Base-by-base conservation (phyloP, 1,284 basidiomycete genomes). In the Boletus calvinii region DNA sequence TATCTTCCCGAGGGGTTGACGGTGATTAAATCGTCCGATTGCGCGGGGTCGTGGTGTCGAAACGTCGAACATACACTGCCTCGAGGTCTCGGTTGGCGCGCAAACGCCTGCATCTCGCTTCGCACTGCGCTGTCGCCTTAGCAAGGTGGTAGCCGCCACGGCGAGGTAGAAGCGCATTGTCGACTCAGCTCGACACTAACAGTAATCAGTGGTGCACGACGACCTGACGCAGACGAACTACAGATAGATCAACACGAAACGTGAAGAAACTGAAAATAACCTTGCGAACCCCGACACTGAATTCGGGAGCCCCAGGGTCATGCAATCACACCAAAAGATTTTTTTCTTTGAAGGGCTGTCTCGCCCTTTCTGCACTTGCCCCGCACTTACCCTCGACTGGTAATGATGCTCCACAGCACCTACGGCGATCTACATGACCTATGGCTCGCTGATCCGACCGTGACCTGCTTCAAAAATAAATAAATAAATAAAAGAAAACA, bases 21-120 rank as follows among this genome's bases (percentile, higher is more conserved):
- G 59, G 57, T 53, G 53, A 61, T 62, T 62, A 57, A 56, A 49
- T 40, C 13, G 32, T 18, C 29, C 10, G 17, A 44, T 38, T 45
- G 34, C 17, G 18, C 9, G 30, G 29, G 22, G 29, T 32, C 20
- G 30, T 35, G 37, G 30, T 36, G 18, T 43, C 40, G 32, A 58
- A 48, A 36, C 56, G 39, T 38, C 32, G 32, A 35, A 53, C 36
- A 24, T 35, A 39, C 50, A 40, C 32, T 32, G 36, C 44, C 36
- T 46, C 9, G 29, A 35, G 26, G 31, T 48, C 56, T 51, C 31
- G 17, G 17, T 39, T 30, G 48, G 40, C 15, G 15, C n/a, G n/a
- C 36, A 2, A 13, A 20, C 8, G 36, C 22, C 38, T 2, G 12
- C 20, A 26, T 51, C 18, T 48, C 45, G 46, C 45, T 40, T 44